Base-by-base conservation (phyloP, 371 early-diverging fungal genomes). In the Mortierella sp. region DNA sequence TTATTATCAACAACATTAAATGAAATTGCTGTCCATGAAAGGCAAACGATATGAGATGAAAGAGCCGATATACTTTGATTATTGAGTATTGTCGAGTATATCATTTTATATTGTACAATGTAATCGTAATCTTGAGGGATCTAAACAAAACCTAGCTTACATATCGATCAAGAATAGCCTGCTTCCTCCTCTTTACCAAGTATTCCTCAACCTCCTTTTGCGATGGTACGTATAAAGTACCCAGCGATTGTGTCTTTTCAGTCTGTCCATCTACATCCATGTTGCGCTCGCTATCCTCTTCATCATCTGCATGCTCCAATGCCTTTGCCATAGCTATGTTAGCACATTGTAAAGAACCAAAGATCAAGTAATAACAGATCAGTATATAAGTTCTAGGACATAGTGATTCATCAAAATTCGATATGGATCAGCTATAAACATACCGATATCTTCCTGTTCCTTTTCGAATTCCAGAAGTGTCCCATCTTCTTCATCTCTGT, bases 401-500 rank as follows among this genome's bases (percentile, higher is more conserved):
- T 0, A 15, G 9, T 9, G n/a, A 37, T 31, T 26, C 26, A 29
- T 19, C 29, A 23, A 13, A 32, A 26, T 12, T 34, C 28, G 22
- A 28, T 2, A 23, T 3, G 5, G 15, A 17, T 40, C 67, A 55
- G 47, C 7, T 17, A 47, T 4, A 53, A 28, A 15, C 23, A 12
- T 83, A 78, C 89, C 73, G 62, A 86, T 76, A 28, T 83, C 64
- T 61, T 91, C 90, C 49, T 83, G 82, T 34, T 87, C 87, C 32
- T 86, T 72, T 82, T 98, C 98, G 76, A 93, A 95, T 68, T 87
- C 92, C 58, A 97, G 69, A 54, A 98, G 82, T 31, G 84, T 78
- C 2, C 92, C 95, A 77, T 96, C 96, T 32, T 96, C 96, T 83
- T 98, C 98, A 78, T 97, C 97, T 32, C 95, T 88, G 76, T 96